These are phyloP conservation scores for Aspergillus hancockii DNA, from an alignment of 495 filamentous ascomycete species.

Conservation along the genomic window DNA sequence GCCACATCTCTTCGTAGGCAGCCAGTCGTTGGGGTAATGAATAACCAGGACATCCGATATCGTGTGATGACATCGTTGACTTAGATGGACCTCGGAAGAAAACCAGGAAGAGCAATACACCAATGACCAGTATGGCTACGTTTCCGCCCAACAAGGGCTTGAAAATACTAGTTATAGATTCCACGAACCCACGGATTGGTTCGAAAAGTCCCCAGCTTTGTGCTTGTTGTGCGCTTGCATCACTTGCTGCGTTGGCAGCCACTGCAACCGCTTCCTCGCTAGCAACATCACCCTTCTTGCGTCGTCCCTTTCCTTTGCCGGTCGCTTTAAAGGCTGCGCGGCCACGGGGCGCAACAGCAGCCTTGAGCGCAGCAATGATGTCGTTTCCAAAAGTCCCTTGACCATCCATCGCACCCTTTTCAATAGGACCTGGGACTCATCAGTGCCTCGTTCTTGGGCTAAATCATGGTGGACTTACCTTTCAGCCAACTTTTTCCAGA, in stretches of 20 bases:
- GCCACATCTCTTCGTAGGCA: constrained; percentile 95
- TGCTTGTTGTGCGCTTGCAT: constrained; percentile 37
- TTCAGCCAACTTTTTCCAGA: constrained; percentile 97
- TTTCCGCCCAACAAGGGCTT: constrained; percentile 71
- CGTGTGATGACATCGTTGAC: constrained; percentile 36
- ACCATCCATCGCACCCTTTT: constrained; percentile 91
- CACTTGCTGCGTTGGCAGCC: constrained; percentile 45
- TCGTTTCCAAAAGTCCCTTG: constrained; percentile 79
- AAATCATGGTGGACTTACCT: constrained; percentile 55
- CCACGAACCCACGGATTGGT: constrained; percentile 67
- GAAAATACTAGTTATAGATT: constrained; percentile 70
- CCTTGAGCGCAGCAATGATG: constrained; percentile 69
- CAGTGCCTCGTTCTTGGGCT: constrained; percentile 14
- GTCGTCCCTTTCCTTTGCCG: constrained; percentile 46
- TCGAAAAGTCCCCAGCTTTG: constrained; percentile 81
- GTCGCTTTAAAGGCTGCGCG: constrained; percentile 46
- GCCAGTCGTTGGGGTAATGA: constrained; percentile 64
- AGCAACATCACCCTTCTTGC: constrained; percentile 56
- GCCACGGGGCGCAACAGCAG: constrained; percentile 66
- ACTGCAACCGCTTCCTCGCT: constrained; percentile 33
- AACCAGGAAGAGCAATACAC: constrained; percentile 55
- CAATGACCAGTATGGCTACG: constrained; percentile 51
- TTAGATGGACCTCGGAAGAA: constrained; percentile 59
- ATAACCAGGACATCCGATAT: constrained; percentile 37
- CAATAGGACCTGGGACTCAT: constrained; percentile 72